phyloP scores from a whole-genome alignment of 2,329 filamentous ascomycete genomes.

The Verticillium isaacii region DNA sequence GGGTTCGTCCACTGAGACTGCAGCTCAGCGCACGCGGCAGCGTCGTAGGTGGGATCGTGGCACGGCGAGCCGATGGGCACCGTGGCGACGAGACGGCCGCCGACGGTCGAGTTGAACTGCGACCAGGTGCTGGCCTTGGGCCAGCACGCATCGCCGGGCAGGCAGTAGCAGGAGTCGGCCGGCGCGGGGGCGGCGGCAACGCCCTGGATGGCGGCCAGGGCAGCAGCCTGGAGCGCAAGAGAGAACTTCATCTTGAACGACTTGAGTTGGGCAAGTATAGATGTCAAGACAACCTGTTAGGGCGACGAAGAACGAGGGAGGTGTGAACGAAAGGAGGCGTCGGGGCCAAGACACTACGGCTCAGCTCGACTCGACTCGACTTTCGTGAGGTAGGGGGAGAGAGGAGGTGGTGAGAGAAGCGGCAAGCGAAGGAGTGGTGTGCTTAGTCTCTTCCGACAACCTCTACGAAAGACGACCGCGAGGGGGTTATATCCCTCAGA shows the following conservation, averaged over 20 bases:
- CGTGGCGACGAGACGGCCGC: constrained; percentile 45
- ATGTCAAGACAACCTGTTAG: neutral
- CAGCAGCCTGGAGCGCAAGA: constrained; percentile 9
- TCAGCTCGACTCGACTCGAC: neutral
- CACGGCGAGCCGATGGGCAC: constrained; percentile 48
- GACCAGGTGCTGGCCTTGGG: constrained; percentile 42
- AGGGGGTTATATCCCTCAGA: neutral
- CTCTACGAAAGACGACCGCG: neutral
- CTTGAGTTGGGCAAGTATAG: constrained; percentile 4
- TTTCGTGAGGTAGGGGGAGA: neutral
- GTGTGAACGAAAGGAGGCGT: neutral
- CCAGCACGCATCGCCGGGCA: constrained; percentile 50
- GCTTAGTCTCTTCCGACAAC: neutral
- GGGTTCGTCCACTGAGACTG: constrained; percentile 27
- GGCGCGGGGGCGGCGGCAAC: constrained; percentile 6
- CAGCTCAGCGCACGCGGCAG: constrained; percentile 32
- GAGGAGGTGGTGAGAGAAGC: neutral
- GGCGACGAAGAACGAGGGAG: constrained; percentile 2
- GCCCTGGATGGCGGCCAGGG: constrained; percentile 9
- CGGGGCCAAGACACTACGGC: neutral
- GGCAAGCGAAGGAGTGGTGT: neutral
- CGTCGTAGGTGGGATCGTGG: constrained; percentile 42
- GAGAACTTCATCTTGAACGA: constrained; percentile 10
- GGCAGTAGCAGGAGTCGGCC: constrained; percentile 32
- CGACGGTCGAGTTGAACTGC: constrained; percentile 44